phyloP scores from a whole-genome alignment of 495 filamentous ascomycete genomes.

The Bombardia bombarda region DNA sequence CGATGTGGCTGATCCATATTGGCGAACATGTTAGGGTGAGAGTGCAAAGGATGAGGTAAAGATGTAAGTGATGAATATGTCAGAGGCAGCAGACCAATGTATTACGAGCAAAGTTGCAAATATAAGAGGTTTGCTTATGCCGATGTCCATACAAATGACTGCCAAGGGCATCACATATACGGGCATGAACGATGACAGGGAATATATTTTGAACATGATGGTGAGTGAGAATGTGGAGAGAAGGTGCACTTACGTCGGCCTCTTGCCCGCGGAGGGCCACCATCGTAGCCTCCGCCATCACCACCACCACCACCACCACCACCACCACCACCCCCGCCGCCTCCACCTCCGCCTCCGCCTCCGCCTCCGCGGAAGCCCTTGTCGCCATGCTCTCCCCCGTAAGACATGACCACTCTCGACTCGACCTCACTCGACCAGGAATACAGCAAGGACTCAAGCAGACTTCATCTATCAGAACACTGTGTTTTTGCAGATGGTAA shows the following conservation, averaged over 20 bases:
- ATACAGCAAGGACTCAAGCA: no score
- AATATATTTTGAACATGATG: no score
- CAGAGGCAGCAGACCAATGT: no score
- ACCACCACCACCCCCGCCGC: constrained; percentile 1
- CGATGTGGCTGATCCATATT: background rate
- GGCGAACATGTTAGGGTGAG: background rate
- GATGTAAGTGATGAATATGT: no score
- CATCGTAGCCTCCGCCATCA: constrained; percentile 6
- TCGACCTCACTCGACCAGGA: no score
- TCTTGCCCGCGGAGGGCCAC: constrained; percentile 19
- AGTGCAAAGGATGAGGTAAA: background rate
- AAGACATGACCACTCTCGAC: no score
- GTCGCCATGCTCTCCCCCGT: constrained; percentile 32
- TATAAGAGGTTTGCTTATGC: background rate
- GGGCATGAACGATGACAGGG: background rate
- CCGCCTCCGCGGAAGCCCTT: constrained; percentile 2
- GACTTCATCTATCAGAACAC: no score
- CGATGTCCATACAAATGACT: background rate
- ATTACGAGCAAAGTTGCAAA: background rate
- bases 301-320: constrained; percentile 8
- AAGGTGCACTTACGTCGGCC: constrained; percentile 17
- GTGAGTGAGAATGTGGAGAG: no score
- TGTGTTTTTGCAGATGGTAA: no score
- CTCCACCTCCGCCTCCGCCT: constrained; percentile 3
- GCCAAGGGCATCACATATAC: background rate